Conservation (phyloP, 139 green algal genomes). For the Pleodorina starrii region DNA sequence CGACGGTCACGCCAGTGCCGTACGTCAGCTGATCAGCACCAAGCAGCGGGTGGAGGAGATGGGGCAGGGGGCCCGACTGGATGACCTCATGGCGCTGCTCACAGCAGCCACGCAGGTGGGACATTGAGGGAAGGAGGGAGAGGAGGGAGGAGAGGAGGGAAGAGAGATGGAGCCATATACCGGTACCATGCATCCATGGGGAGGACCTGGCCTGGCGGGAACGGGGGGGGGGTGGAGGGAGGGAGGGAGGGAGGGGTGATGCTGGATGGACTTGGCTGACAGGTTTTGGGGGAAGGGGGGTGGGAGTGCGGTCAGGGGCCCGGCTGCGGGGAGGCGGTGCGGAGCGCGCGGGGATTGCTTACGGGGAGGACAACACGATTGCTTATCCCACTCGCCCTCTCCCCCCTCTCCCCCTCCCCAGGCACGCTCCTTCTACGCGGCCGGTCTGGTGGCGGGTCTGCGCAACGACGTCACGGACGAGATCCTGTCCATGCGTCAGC, state of each 20-base stretch:
- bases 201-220: too few relatives aligned
- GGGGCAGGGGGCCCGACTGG: constrained; percentile 32
- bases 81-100: constrained; percentile 77
- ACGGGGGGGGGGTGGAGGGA: too few relatives aligned
- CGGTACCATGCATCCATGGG: too few relatives aligned
- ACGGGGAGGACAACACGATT: too few relatives aligned
- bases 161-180: too few relatives aligned
- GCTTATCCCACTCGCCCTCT: too few relatives aligned
- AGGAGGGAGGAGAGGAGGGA: too few relatives aligned
- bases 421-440: constrained; percentile 53
- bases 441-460: constrained; percentile 73
- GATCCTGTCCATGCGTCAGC: constrained; percentile 73
- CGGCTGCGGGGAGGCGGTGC: not conserved
- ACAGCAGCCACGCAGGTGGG: constrained; percentile 78
- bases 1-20: constrained; percentile 57
- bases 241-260: too few relatives aligned
- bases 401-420: constrained; percentile 6
- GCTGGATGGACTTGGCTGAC: not conserved
- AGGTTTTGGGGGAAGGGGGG: not conserved
- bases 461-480: constrained; percentile 95
- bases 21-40: constrained; percentile 63
- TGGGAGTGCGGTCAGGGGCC: not conserved
- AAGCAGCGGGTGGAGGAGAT: constrained; percentile 72
- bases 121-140: too few relatives aligned
- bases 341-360: not conserved